phyloP scores from a whole-genome alignment of 2,329 filamentous ascomycete genomes.

The Ophiostoma australiae region DNA sequence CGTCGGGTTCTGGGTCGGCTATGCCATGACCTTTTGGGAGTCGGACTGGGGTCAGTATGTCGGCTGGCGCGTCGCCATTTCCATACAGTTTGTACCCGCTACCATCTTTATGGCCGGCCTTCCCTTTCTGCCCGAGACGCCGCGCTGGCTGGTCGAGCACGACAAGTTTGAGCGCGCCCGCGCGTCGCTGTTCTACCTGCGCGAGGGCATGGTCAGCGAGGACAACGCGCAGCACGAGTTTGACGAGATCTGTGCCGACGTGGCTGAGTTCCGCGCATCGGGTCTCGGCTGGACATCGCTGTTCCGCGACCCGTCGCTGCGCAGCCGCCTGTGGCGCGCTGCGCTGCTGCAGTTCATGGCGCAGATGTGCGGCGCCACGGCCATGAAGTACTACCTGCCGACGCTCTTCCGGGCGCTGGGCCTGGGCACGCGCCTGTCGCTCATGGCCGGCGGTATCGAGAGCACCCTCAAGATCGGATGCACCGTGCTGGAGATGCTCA shows the following conservation, averaged over 20 bases:
- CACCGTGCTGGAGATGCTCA: conserved; percentile 51
- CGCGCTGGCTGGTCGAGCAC: conserved; percentile 55
- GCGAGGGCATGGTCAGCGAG: conserved; percentile 40
- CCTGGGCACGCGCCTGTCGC: conserved; percentile 42
- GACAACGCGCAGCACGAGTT: conserved; percentile 42
- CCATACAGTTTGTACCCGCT: conserved; percentile 48
- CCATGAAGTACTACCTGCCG: conserved; percentile 58
- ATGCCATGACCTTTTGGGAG: conserved; percentile 51
- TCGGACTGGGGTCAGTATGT: conserved; percentile 40
- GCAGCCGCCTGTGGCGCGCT: conserved; percentile 52
- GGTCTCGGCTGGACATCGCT: conserved; percentile 43
- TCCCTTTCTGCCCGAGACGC: conserved; percentile 53
- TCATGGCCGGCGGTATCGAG: conserved; percentile 53
- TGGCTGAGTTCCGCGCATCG: conserved; percentile 37
- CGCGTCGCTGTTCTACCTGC: conserved; percentile 45
- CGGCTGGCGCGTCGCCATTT: conserved; percentile 51
- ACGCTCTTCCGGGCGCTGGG: conserved; percentile 50
- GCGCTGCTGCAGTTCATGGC: conserved; percentile 56
- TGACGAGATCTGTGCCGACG: conserved; percentile 43
- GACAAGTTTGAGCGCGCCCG: conserved; percentile 42
- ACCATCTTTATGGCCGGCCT: conserved; percentile 46
- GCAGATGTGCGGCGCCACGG: conserved; percentile 55
- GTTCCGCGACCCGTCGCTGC: conserved; percentile 45
- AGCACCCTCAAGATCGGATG: conserved; percentile 54
- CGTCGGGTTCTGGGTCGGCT: conserved; percentile 53